Conservation (phyloP, 169 alveolate genomes). For the Plasmodium falciparum region DNA sequence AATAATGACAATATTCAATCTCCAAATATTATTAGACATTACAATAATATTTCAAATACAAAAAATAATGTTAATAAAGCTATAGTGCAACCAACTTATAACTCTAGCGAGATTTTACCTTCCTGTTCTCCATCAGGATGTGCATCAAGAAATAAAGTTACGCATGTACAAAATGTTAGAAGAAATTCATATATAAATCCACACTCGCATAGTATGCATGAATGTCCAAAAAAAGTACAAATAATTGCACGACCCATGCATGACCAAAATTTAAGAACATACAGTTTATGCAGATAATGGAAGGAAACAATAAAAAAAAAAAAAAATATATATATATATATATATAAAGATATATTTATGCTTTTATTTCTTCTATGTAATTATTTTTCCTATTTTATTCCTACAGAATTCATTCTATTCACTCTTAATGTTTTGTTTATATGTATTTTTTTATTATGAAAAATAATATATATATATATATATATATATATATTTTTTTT, state of each 20-base stretch:
- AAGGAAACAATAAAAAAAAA: neutral
- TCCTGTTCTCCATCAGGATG: conserved; percentile 48
- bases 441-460: too few relatives aligned
- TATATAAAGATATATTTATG: neutral
- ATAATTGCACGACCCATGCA: conserved; percentile 47
- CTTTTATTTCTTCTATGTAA: neutral
- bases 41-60: neutral
- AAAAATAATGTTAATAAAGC: conserved; percentile 27
- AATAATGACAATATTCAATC: conserved; percentile 17
- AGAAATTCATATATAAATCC: conserved; percentile 32
- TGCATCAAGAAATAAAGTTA: conserved; percentile 14
- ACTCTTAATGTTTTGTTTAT: too few relatives aligned
- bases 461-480: too few relatives aligned
- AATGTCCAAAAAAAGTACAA: conserved; percentile 45
- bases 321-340: neutral
- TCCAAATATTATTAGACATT: neutral
- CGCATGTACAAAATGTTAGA: conserved; percentile 4
- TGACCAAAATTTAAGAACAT: conserved; percentile 11
- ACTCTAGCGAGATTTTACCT: conserved; percentile 33
- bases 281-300: conserved; percentile 1
- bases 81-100: conserved; percentile 9
- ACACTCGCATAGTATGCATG: conserved; percentile 7
- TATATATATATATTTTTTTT: neutral
- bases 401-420: neutral
- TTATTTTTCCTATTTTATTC: neutral